Percentiles rank a stretch among this genome's conserved stretches.
Evolutionary conservation across 208 protist genomes (phyloP).

Genomic region (Giardia muris): DNA sequence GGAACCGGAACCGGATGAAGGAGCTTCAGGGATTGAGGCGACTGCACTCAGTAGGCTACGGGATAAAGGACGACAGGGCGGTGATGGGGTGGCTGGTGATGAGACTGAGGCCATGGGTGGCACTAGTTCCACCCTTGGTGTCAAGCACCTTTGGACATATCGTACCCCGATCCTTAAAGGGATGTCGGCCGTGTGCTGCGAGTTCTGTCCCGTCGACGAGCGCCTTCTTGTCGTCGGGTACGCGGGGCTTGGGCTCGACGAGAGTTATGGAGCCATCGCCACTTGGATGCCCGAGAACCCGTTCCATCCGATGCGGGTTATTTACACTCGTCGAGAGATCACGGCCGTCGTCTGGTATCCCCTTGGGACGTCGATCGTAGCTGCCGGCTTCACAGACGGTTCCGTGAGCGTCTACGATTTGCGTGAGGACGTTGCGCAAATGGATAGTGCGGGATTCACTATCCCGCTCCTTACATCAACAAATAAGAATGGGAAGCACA

Average conservation of each 20-base stretch:
- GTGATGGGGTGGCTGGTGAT: not conserved
- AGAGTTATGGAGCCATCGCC: conserved; percentile 15
- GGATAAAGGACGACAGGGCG: not conserved
- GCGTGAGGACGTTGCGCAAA: not conserved
- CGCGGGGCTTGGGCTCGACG: not conserved
- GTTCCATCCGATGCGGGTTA: not conserved
- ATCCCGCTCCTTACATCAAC: not conserved
- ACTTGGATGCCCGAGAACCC: conserved; percentile 9
- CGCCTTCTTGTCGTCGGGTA: conserved; percentile 15
- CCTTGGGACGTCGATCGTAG: conserved; percentile 11
- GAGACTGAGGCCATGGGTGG: not conserved
- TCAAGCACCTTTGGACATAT: not conserved
- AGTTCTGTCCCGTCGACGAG: conserved; percentile 19
- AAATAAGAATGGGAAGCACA: conserved; percentile 13
- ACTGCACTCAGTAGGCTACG: not conserved
- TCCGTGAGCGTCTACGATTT: not conserved
- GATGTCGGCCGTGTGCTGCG: not conserved
- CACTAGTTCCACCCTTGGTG: not conserved
- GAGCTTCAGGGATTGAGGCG: not conserved
- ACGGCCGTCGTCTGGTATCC: not conserved
- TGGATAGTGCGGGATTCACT: not conserved
- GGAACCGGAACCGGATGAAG: not conserved
- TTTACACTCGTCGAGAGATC: not conserved
- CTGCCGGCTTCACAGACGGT: conserved; percentile 19
- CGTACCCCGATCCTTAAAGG: not conserved